Conservation (phyloP, 2,329 filamentous ascomycete genomes). For the Hymenotorrendiella dingleyae region DNA sequence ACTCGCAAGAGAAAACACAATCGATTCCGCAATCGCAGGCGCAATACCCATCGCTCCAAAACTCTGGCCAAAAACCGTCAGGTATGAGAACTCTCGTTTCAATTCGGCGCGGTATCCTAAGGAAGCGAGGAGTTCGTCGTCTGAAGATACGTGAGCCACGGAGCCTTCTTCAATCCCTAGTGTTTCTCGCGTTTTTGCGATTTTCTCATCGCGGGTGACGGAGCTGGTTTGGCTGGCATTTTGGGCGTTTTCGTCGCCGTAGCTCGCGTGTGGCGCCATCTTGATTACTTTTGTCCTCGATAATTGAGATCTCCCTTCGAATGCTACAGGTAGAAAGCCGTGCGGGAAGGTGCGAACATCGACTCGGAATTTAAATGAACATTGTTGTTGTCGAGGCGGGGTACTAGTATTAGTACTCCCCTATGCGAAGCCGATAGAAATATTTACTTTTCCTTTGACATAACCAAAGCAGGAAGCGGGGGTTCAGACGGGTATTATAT, state of each 20-base stretch:
- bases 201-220: conserved; percentile 7
- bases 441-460: not conserved
- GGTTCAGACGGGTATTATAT: too few species aligned
- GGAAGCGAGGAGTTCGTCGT: conserved; percentile 26
- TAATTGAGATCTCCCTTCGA: not conserved
- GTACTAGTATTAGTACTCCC: not conserved
- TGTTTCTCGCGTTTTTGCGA: conserved; percentile 1
- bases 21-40: conserved; percentile 29
- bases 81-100: conserved; percentile 30
- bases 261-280: not conserved
- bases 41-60: conserved; percentile 32
- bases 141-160: conserved; percentile 10
- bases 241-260: not conserved
- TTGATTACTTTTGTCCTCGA: not conserved
- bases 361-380: not conserved
- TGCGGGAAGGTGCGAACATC: not conserved
- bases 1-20: conserved; percentile 27
- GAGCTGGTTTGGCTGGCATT: conserved; percentile 3
- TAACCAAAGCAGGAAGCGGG: too few species aligned
- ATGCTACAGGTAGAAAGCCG: not conserved
- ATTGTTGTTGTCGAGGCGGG: not conserved
- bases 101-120: conserved; percentile 29
- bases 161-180: conserved; percentile 12
- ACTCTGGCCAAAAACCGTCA: conserved; percentile 29
- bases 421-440: not conserved